phyloP scores from a whole-genome alignment of 306 rosid species.

The Oemleria cerasiformis region DNA sequence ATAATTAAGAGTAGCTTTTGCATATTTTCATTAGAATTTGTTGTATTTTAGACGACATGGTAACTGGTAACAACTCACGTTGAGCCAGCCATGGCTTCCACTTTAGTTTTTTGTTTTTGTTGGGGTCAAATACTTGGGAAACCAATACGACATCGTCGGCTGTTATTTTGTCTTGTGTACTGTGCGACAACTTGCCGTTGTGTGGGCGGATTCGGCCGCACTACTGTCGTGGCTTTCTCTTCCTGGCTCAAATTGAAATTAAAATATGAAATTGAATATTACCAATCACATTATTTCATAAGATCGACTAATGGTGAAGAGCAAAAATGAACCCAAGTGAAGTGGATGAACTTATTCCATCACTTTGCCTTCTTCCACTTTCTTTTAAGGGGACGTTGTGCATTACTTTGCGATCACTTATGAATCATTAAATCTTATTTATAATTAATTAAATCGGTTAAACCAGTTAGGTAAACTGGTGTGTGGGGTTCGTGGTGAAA shows the following conservation, averaged over 20 bases:
- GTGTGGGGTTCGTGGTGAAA: conserved; percentile 8
- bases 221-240: background rate
- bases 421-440: background rate
- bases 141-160: conserved; percentile 15
- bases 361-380: too few relatives aligned
- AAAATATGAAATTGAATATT: too few relatives aligned
- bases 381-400: too few relatives aligned
- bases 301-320: too few relatives aligned
- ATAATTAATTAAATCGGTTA: background rate
- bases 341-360: too few relatives aligned
- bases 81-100: background rate
- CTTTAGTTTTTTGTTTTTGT: background rate
- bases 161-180: background rate
- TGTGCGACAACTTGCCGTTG: conserved; percentile 1
- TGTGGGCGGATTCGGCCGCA: too few relatives aligned
- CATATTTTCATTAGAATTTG: too few relatives aligned
- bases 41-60: too few relatives aligned
- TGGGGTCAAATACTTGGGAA: background rate
- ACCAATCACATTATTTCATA: background rate
- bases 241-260: too few relatives aligned
- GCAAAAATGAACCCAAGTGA: too few relatives aligned
- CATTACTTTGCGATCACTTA: background rate
- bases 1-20: too few relatives aligned
- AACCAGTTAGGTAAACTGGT: conserved; percentile 31
- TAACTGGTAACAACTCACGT: background rate